phyloP scores from a whole-genome alignment of 768 basidiomycete species.

The Tephrocybe sp. region DNA sequence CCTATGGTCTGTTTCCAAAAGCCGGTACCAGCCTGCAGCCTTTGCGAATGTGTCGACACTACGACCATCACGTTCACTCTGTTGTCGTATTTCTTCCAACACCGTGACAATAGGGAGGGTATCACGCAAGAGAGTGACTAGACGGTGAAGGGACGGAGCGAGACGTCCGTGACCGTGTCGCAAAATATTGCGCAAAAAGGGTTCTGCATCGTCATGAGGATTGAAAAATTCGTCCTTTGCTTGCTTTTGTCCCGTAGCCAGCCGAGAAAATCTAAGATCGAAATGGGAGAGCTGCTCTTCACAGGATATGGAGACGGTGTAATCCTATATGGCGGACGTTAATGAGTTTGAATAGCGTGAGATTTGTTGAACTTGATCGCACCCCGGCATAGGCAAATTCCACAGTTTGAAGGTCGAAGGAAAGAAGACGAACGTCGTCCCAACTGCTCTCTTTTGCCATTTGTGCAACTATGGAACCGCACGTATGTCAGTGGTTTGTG shows the following conservation, averaged over 20 bases:
- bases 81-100: constrained; percentile 52
- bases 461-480: constrained; percentile 87
- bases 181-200: constrained; percentile 69
- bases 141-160: constrained; percentile 59
- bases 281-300: constrained; percentile 74
- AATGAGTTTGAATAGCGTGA: background rate
- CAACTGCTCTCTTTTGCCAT: constrained; percentile 74
- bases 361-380: constrained; percentile 16
- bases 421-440: constrained; percentile 76
- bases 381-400: constrained; percentile 79
- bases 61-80: constrained; percentile 28
- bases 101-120: constrained; percentile 77
- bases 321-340: constrained; percentile 45
- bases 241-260: constrained; percentile 22
- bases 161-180: constrained; percentile 63
- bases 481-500: no score
- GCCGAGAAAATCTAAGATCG: constrained; percentile 68
- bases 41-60: constrained; percentile 72
- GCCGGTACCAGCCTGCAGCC: constrained; percentile 78
- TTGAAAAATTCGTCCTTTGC: constrained; percentile 41
- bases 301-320: constrained; percentile 75
- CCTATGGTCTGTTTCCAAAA: constrained; percentile 69
- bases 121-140: constrained; percentile 68
- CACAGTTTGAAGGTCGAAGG: constrained; percentile 91
- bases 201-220: constrained; percentile 79